Percentiles rank a stretch among this genome's conserved stretches.
Evolutionary conservation across 805 yeast species (phyloP).

Genomic region (Wickerhamomyces bovis): DNA sequence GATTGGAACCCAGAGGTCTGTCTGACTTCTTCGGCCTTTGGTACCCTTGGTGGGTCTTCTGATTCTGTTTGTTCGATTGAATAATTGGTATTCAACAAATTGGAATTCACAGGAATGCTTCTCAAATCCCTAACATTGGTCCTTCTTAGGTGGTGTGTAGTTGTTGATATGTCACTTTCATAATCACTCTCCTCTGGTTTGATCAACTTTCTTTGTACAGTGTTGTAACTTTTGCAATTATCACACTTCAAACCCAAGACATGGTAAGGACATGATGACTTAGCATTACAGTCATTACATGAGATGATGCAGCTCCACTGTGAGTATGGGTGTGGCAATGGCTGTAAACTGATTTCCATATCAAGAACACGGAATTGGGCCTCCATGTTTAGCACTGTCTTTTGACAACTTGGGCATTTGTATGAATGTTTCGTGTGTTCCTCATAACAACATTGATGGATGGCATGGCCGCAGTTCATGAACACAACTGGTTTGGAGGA

Average conservation of each 20-base stretch:
- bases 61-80: slow-evolving; percentile 12
- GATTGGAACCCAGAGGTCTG: not conserved
- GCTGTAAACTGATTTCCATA: slow-evolving; percentile 70
- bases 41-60: not conserved
- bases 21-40: not conserved
- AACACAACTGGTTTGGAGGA: slow-evolving; percentile 79
- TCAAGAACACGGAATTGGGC: slow-evolving; percentile 83
- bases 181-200: slow-evolving; percentile 54
- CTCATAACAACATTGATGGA: slow-evolving; percentile 78
- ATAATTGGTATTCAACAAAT: slow-evolving; percentile 21
- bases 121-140: slow-evolving; percentile 13
- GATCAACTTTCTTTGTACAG: slow-evolving; percentile 62
- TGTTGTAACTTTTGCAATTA: slow-evolving; percentile 83
- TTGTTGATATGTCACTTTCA: slow-evolving; percentile 21
- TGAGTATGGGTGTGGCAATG: slow-evolving; percentile 74
- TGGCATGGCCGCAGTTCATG: slow-evolving; percentile 93
- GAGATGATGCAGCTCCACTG: slow-evolving; percentile 69
- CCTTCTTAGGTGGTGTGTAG: slow-evolving; percentile 15
- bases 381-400: slow-evolving; percentile 81
- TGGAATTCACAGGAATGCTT: slow-evolving; percentile 18
- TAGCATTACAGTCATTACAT: slow-evolving; percentile 86
- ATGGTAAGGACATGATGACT: slow-evolving; percentile 70
- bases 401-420: slow-evolving; percentile 87
- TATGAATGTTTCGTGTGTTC: slow-evolving; percentile 78
- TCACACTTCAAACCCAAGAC: slow-evolving; percentile 83